phyloP scores from a whole-genome alignment of 176 grass and related monocot species.

The Eleusine coracana region DNA sequence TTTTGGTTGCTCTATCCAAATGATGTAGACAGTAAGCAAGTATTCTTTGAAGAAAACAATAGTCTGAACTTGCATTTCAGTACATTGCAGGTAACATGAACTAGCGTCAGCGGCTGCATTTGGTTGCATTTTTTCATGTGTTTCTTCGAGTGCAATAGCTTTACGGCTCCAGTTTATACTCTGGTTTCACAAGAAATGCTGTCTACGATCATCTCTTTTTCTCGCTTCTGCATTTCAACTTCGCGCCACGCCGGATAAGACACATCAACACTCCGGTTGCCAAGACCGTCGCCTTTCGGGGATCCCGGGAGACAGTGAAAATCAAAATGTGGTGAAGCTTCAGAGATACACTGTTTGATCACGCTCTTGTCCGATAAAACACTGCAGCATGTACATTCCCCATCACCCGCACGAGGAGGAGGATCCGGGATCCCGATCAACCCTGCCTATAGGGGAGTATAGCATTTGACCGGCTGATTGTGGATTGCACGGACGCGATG shows the following conservation, averaged over 20 bases:
- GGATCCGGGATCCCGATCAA: not conserved
- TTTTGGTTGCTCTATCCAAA: not conserved
- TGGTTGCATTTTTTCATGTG: not conserved
- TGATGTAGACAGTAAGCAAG: not conserved
- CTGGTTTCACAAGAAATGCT: too few relatives aligned
- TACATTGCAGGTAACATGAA: too few relatives aligned
- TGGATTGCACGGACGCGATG: not conserved
- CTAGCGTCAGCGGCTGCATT: not conserved
- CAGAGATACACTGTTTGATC: not conserved
- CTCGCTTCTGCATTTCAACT: not conserved
- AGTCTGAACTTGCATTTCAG: not conserved
- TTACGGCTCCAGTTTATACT: not conserved
- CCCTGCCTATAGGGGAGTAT: not conserved
- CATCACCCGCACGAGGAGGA: conserved; percentile 5
- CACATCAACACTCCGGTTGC: not conserved
- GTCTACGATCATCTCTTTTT: not conserved
- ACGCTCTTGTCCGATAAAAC: not conserved
- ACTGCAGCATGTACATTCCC: not conserved
- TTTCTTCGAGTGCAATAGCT: not conserved
- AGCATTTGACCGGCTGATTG: conserved; percentile 13
- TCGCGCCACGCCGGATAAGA: not conserved
- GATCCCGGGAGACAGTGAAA: not conserved
- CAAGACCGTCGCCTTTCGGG: not conserved
- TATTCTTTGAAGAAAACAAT: not conserved
- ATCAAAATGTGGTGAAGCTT: not conserved